Conservation (phyloP, 163 green algal species). For the Prototheca cutis region DNA sequence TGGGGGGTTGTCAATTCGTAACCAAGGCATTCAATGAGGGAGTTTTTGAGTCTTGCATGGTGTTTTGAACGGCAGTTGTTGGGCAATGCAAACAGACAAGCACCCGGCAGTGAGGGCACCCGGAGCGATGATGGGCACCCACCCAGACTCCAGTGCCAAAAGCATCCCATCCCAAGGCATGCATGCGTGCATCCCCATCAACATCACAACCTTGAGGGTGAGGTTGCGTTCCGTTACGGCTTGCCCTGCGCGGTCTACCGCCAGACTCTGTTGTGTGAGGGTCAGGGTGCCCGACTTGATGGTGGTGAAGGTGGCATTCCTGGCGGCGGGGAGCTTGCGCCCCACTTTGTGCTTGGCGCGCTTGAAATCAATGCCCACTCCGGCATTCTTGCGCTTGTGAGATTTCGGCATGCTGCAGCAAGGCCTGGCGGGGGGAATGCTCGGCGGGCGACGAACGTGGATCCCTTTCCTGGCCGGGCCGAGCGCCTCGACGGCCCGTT, state of each 20-base stretch:
- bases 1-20: no score
- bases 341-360: conserved; percentile 72
- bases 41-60: no score
- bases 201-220: conserved; percentile 55
- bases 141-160: no score
- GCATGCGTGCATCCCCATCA: background rate
- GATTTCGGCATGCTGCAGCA: background rate
- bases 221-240: conserved; percentile 67
- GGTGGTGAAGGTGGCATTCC: conserved; percentile 72
- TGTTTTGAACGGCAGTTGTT: no score
- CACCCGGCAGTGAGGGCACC: no score
- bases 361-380: conserved; percentile 81
- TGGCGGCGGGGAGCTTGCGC: conserved; percentile 65
- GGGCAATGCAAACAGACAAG: no score
- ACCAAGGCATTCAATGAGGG: no score
- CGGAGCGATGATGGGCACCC: no score
- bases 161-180: background rate
- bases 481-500: no score
- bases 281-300: conserved; percentile 55
- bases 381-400: conserved; percentile 52
- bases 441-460: no score
- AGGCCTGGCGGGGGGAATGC: no score
- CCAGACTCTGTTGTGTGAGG: conserved; percentile 51
- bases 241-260: conserved; percentile 47
- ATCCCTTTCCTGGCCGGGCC: no score